A percentile compares a stretch with the other conserved stretches of the same genome.
Evolutionary conservation across 495 filamentous ascomycete species (phyloP).

Genomic region (Neurospora cerealis): DNA sequence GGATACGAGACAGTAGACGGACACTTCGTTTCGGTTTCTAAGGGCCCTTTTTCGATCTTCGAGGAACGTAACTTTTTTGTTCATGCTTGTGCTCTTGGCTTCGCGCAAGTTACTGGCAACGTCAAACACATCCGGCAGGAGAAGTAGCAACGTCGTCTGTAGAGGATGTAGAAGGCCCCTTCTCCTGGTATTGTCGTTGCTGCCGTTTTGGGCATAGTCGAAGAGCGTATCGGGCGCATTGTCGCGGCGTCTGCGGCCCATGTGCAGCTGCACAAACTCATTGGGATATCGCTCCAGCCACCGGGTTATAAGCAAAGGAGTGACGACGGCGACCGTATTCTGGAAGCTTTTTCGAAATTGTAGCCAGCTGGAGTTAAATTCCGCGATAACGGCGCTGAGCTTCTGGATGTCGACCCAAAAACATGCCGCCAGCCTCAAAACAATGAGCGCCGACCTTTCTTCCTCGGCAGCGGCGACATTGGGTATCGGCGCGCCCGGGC

Average conservation of each 20-base stretch:
- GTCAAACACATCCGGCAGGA: conserved; percentile 55
- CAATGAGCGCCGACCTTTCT: conserved; percentile 38
- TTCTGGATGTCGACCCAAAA: conserved; percentile 53
- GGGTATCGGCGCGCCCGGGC: conserved; percentile 25
- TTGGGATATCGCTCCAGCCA: conserved; percentile 54
- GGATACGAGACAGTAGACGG: conserved; percentile 50
- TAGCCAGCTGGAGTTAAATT: conserved; percentile 52
- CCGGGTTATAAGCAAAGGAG: conserved; percentile 47
- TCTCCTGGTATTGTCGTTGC: conserved; percentile 42
- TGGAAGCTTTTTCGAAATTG: conserved; percentile 52
- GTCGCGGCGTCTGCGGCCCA: conserved; percentile 46
- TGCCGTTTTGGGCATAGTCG: conserved; percentile 46
- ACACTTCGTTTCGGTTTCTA: conserved; percentile 46
- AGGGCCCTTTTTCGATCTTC: conserved; percentile 50
- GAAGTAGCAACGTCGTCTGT: conserved; percentile 48
- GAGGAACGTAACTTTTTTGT: conserved; percentile 52
- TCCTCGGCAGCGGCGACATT: conserved; percentile 37
- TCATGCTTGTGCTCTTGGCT: conserved; percentile 45
- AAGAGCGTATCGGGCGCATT: conserved; percentile 53
- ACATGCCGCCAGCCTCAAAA: conserved; percentile 44
- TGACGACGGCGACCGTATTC: conserved; percentile 48
- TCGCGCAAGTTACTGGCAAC: conserved; percentile 52
- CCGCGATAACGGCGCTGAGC: conserved; percentile 47
- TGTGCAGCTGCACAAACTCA: conserved; percentile 52
- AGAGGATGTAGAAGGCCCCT: conserved; percentile 48